A percentile compares a stretch with the other conserved stretches of the same genome.
These are phyloP conservation scores for Leccinum boreale DNA, from an alignment of 768 basidiomycete species.

Conservation along the genomic window DNA sequence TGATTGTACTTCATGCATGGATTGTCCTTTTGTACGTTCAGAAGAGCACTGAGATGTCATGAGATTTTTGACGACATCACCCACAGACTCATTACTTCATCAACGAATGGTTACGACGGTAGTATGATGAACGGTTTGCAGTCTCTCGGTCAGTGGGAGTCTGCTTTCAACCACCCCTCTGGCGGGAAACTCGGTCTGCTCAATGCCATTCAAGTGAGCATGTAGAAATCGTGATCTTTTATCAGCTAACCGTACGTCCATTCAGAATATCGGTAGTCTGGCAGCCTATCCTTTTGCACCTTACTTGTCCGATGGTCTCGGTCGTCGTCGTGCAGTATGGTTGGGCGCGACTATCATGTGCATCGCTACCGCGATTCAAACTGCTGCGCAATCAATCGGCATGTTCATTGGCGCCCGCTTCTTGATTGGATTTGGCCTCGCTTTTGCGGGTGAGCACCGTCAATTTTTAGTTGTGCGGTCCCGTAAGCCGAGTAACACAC, in stretches of 20 bases:
- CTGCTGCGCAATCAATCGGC: neutral
- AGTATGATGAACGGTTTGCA: constrained; percentile 83
- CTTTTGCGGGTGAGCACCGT: neutral
- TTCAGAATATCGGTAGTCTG: neutral
- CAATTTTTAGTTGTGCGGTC: neutral
- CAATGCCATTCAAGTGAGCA: neutral
- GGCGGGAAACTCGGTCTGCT: neutral
- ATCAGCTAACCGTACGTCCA: neutral
- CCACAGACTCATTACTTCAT: constrained; percentile 66
- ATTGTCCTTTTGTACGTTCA: constrained; percentile 57
- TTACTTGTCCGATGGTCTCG: neutral
- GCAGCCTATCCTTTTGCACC: neutral
- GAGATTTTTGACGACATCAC: neutral
- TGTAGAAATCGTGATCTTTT: neutral
- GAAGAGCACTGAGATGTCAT: neutral
- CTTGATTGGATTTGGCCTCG: neutral
- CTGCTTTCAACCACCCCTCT: constrained; percentile 55
- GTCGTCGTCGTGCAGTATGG: neutral
- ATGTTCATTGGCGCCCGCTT: neutral
- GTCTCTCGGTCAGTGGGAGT: constrained; percentile 58
- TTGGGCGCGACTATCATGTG: neutral
- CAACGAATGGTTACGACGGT: constrained; percentile 74
- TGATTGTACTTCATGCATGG: constrained; percentile 67
- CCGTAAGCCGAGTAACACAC: neutral
- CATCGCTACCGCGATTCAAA: neutral